Evolutionary conservation across 2,329 filamentous ascomycete genomes (phyloP).

Genomic region (Talaromyces sp.): DNA sequence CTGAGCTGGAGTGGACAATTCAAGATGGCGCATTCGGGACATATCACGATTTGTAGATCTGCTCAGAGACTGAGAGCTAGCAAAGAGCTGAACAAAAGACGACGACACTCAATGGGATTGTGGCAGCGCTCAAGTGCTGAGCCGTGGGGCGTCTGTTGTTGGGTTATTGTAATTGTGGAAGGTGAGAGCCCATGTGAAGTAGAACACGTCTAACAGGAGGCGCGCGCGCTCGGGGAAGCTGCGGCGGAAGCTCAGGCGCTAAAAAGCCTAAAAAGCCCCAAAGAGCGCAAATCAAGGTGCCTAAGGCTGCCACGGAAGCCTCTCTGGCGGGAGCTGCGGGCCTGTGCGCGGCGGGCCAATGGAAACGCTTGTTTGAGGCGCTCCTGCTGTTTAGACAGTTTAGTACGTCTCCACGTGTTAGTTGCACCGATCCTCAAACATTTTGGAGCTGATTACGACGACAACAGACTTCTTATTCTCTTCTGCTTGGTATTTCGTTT

Average conservation of each 20-base stretch:
- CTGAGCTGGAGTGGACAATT: neutral
- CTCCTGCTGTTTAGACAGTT: conserved; percentile 5
- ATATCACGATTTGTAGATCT: neutral
- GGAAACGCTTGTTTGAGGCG: conserved; percentile 1
- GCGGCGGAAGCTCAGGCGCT: neutral
- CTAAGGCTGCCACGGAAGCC: neutral
- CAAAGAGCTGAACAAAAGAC: neutral
- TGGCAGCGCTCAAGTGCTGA: neutral
- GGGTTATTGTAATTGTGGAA: neutral
- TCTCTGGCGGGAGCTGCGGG: neutral
- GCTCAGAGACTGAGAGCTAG: neutral
- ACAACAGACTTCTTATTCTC: neutral
- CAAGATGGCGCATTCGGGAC: neutral
- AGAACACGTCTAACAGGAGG: neutral
- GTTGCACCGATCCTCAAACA: neutral
- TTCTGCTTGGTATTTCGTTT: neutral
- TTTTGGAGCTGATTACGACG: conserved; percentile 9
- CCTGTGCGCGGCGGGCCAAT: neutral
- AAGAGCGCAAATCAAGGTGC: neutral
- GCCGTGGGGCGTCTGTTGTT: neutral
- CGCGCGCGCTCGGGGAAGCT: conserved; percentile 9
- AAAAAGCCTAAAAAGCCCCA: conserved; percentile 3
- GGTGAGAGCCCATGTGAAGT: neutral
- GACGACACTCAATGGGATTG: neutral
- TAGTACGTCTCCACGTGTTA: conserved; percentile 11